These are phyloP conservation scores for Tuber umbilicatum DNA, from an alignment of 495 filamentous ascomycete genomes.

Conservation along the genomic window DNA sequence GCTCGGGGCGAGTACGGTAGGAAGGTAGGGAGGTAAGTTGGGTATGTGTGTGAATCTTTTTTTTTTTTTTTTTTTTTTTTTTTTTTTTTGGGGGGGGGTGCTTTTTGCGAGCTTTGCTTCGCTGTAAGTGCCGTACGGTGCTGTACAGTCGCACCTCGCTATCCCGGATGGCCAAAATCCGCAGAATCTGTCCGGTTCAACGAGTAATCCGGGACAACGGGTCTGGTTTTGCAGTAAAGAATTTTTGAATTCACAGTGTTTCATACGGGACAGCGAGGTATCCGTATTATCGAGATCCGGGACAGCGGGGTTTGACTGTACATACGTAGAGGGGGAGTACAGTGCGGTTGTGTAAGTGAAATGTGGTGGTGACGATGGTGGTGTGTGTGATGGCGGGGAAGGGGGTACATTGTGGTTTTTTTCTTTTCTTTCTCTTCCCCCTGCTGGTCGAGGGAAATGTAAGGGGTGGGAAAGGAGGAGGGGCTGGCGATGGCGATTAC, in stretches of 20 bases:
- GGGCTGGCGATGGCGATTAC: neutral
- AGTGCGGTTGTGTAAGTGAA: neutral
- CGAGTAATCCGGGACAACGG: too few species aligned
- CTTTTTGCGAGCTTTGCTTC: slow-evolving; percentile 1
- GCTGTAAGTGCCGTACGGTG: neutral
- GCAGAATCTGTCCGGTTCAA: too few species aligned
- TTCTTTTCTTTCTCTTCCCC: neutral
- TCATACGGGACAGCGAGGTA: too few species aligned
- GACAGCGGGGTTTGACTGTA: too few species aligned
- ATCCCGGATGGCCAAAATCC: too few species aligned
- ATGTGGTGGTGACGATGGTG: neutral
- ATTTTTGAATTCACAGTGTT: too few species aligned
- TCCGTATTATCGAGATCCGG: too few species aligned
- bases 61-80: neutral
- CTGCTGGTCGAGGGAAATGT: neutral
- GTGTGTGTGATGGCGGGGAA: slow-evolving; percentile 1
- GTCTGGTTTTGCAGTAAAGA: too few species aligned
- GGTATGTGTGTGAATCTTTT: neutral
- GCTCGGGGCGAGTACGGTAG: neutral
- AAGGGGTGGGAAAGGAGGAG: neutral
- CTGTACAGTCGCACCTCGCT: too few species aligned
- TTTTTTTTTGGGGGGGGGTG: neutral
- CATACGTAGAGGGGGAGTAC: too few species aligned
- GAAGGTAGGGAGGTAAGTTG: neutral
- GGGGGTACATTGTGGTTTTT: neutral